These are phyloP conservation scores for Colletotrichum navitas DNA, from an alignment of 2,329 filamentous ascomycete genomes.

Conservation along the genomic window DNA sequence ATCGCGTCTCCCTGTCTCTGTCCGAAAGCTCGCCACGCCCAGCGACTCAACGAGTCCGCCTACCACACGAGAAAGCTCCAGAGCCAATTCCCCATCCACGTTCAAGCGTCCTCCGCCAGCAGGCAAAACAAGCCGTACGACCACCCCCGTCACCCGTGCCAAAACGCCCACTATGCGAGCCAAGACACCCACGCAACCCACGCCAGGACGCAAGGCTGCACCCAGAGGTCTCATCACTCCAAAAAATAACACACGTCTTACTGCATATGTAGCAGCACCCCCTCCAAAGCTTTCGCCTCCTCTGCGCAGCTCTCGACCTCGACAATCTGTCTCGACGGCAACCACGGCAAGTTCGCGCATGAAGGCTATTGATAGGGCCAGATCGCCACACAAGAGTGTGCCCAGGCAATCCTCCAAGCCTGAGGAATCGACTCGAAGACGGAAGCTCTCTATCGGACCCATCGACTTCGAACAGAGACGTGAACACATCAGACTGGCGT, in stretches of 20 bases:
- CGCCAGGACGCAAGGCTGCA: slow-evolving; percentile 54
- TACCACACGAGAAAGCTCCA: slow-evolving; percentile 56
- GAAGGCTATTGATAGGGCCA: slow-evolving; percentile 71
- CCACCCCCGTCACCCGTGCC: slow-evolving; percentile 55
- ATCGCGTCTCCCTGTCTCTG: slow-evolving; percentile 62
- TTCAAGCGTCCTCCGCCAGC: slow-evolving; percentile 58
- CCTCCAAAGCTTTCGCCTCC: slow-evolving; percentile 81
- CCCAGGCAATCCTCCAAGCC: slow-evolving; percentile 49
- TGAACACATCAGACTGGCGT: slow-evolving; percentile 85
- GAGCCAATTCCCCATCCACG: slow-evolving; percentile 68
- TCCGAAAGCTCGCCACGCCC: slow-evolving; percentile 53
- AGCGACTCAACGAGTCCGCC: slow-evolving; percentile 50
- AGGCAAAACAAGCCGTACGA: slow-evolving; percentile 55
- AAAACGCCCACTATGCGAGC: slow-evolving; percentile 59
- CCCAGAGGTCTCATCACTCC: slow-evolving; percentile 59
- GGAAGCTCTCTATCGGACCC: slow-evolving; percentile 74
- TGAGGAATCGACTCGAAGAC: slow-evolving; percentile 57
- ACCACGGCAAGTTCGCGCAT: slow-evolving; percentile 78
- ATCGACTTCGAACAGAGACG: slow-evolving; percentile 88
- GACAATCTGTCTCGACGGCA: slow-evolving; percentile 82
- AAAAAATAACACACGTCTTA: slow-evolving; percentile 71
- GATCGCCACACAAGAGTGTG: slow-evolving; percentile 56
- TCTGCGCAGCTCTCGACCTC: slow-evolving; percentile 83
- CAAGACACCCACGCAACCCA: slow-evolving; percentile 58
- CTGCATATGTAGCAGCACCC: slow-evolving; percentile 80